Evolutionary conservation across 1,284 basidiomycete species (phyloP), one percentile per base, ranked within the genome.

Genomic region (Athelia psychrophila): DNA sequence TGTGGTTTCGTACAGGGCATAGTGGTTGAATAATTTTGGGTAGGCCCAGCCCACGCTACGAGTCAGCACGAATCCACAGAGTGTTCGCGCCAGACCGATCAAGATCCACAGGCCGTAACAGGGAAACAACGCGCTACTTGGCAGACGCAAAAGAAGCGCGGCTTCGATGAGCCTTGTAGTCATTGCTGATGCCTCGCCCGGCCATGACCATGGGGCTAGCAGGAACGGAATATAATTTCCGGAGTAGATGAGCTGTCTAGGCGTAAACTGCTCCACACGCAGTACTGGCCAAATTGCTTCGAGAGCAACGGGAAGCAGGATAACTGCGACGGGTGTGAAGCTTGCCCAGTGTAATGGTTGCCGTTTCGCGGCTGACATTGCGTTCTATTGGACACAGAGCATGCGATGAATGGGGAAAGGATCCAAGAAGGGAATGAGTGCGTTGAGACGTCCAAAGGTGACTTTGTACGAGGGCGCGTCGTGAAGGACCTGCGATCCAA

Each of bases 11-110:
- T 76, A 75, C 3, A 74, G 58, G 15, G 70, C 64, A 59, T 66
- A 73, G 54, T 75, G 74, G 44, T 56, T 66, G 57, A 76, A 74
- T n/a, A 76, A 48, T 9, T 27, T 50, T 1, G 72, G 75, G 44
- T 64, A 64, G 16, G 70, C 60, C 72, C 72, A 75, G 18, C 74
- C 73, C 19, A 74, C 64, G 45, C 67, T 58, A 6, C 68, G 60
- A n/a, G 64, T 66, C 22, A 74, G 51, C 16, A 74, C 48, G 38
- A 42, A 42, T n/a, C 38, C 38, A 9, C n/a, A 42, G 16, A 42
- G 20, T 8, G 38, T 42, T 22, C 38, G 16, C n/a, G 38, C 38
- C n/a, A 42, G n/a, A 16, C 8, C 38, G 38, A 42, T 42, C 5
- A 42, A 18, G 38, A 42, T 42, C 38, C 38, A 42, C n/a, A 42